These are phyloP conservation scores for Fonsecaea erecta DNA, from an alignment of 2,329 filamentous ascomycete genomes.

Conservation along the genomic window DNA sequence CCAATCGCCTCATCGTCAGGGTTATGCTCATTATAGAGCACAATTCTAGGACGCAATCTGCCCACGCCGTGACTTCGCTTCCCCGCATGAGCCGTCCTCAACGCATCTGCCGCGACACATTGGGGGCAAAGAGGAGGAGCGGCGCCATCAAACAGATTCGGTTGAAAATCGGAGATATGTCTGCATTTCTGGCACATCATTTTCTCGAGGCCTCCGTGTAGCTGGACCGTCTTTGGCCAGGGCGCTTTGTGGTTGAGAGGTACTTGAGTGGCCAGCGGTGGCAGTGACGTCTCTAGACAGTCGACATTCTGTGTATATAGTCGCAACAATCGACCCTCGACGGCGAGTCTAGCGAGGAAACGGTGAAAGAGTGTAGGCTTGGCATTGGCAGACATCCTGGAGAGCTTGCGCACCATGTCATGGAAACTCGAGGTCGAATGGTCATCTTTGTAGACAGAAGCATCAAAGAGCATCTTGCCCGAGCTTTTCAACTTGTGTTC, in stretches of 20 bases:
- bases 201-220: constrained; percentile 90
- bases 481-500: constrained; percentile 92
- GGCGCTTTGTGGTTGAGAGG: constrained; percentile 83
- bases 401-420: constrained; percentile 90
- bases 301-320: constrained; percentile 98
- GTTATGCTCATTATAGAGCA: constrained; percentile 96
- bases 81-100: constrained; percentile 75
- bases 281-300: constrained; percentile 83
- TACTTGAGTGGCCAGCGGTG: constrained; percentile 77
- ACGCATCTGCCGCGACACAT: constrained; percentile 74
- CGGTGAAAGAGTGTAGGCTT: constrained; percentile 90
- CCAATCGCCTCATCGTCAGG: constrained; percentile 96
- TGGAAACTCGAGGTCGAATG: constrained; percentile 89
- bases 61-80: constrained; percentile 95
- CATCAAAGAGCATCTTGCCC: constrained; percentile 94
- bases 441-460: constrained; percentile 94
- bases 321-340: constrained; percentile 83
- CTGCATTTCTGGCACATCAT: constrained; percentile 97
- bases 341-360: constrained; percentile 84
- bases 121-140: constrained; percentile 77
- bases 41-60: constrained; percentile 85
- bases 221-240: constrained; percentile 90
- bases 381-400: constrained; percentile 75
- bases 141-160: constrained; percentile 79
- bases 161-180: constrained; percentile 74